Percentiles rank a stretch among this genome's conserved stretches.
These are phyloP conservation scores for Aspergillus nidulans DNA, from an alignment of 495 filamentous ascomycete genomes.

Conservation along the genomic window DNA sequence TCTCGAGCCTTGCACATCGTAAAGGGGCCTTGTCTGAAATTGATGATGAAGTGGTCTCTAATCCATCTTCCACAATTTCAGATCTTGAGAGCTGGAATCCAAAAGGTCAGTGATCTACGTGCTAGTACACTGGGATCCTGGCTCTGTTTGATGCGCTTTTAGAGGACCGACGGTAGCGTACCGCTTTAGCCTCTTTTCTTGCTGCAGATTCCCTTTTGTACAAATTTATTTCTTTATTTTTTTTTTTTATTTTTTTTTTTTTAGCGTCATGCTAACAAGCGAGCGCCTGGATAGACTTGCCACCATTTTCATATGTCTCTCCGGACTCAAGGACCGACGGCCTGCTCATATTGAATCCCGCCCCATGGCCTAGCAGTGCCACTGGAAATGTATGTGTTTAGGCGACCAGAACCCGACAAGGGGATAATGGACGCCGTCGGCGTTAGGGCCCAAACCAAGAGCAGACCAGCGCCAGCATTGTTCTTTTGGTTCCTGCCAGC, in stretches of 20 bases:
- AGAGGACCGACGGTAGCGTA: background rate
- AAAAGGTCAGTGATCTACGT: constrained; percentile 10
- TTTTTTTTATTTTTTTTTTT: too few species aligned
- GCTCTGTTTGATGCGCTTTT: background rate
- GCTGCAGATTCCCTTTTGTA: constrained; percentile 2
- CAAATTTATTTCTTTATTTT: too few species aligned
- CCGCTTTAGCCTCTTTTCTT: constrained; percentile 2
- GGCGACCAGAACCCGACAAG: background rate
- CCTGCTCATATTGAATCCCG: background rate
- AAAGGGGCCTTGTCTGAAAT: background rate
- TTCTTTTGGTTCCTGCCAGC: background rate
- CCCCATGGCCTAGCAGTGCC: background rate
- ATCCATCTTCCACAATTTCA: background rate
- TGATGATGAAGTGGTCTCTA: constrained; percentile 2
- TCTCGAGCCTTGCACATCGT: constrained; percentile 2
- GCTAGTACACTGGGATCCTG: background rate
- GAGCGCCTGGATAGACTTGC: background rate
- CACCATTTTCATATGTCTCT: background rate
- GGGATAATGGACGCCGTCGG: background rate
- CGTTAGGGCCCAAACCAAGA: background rate
- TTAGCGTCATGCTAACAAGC: constrained; percentile 8
- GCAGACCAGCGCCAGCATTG: background rate
- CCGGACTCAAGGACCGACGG: background rate
- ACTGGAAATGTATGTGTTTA: constrained; percentile 7
- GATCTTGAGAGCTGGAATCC: background rate